phyloP scores from a whole-genome alignment of 345 rosid species.

The Erodium maritimum region DNA sequence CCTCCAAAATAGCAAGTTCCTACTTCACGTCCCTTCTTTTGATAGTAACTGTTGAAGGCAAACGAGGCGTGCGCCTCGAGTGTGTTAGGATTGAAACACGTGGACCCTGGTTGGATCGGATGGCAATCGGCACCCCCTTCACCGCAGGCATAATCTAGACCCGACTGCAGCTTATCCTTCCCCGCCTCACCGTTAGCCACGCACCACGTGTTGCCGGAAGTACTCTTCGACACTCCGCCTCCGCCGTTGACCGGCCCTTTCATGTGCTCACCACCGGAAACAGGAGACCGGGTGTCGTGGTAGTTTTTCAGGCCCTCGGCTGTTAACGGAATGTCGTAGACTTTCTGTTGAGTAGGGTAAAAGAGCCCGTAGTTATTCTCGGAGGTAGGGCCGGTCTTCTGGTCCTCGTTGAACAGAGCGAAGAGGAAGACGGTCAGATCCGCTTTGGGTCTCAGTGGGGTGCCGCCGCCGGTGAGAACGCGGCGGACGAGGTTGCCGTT shows the following conservation, averaged over 20 bases:
- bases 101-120: conserved; percentile 57
- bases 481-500: conserved; percentile 81
- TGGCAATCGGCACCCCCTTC: conserved; percentile 83
- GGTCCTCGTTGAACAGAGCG: conserved; percentile 84
- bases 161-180: conserved; percentile 51
- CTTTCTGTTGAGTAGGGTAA: conserved; percentile 65
- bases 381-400: conserved; percentile 67
- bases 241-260: conserved; percentile 19
- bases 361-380: conserved; percentile 93
- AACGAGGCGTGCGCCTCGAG: conserved; percentile 87
- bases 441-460: conserved; percentile 66
- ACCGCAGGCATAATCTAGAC: conserved; percentile 76
- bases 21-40: conserved; percentile 51
- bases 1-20: conserved; percentile 86
- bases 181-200: conserved; percentile 61
- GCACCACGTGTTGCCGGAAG: conserved; percentile 58
- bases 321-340: conserved; percentile 69
- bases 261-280: conserved; percentile 7
- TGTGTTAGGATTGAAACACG: conserved; percentile 67
- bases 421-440: conserved; percentile 84
- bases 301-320: conserved; percentile 41
- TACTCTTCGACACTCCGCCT: conserved; percentile 43
- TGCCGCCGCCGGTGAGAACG: conserved; percentile 75
- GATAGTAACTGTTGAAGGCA: conserved; percentile 89
- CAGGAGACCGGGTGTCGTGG: conserved; percentile 27